phyloP scores from a whole-genome alignment of 169 alveolate species.

The Plasmodium gonderi region DNA sequence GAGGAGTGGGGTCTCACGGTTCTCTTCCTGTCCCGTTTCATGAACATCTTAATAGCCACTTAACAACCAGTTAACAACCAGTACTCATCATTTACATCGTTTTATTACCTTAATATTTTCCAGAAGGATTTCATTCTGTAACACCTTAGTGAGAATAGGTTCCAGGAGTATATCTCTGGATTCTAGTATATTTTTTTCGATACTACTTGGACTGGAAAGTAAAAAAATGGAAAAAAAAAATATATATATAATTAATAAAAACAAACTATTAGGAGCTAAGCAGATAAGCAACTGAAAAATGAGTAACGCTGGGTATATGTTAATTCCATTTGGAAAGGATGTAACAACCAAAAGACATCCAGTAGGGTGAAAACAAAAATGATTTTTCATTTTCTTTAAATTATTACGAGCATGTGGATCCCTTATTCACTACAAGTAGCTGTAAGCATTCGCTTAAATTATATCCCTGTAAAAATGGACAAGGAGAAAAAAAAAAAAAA shows the following conservation, averaged over 20 bases:
- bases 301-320: too few relatives aligned
- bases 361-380: not conserved
- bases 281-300: too few relatives aligned
- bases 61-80: too few relatives aligned
- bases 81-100: too few relatives aligned
- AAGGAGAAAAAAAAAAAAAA: not conserved
- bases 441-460: constrained; percentile 38
- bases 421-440: constrained; percentile 20
- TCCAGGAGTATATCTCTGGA: constrained; percentile 20
- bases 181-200: constrained; percentile 23
- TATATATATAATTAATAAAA: not conserved
- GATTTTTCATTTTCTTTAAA: not conserved
- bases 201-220: not conserved
- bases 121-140: constrained; percentile 21
- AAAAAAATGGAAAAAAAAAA: not conserved
- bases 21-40: not conserved
- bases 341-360: not conserved
- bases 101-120: constrained; percentile 46
- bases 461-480: constrained; percentile 29
- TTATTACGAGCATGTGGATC: constrained; percentile 33
- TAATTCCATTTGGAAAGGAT: not conserved
- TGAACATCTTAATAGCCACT: too few relatives aligned
- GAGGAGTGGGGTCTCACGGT: too few relatives aligned
- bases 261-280: too few relatives aligned
- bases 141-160: constrained; percentile 17